Evolutionary conservation across 2,329 filamentous ascomycete genomes (phyloP).

Genomic region (Mariannaea sp.): DNA sequence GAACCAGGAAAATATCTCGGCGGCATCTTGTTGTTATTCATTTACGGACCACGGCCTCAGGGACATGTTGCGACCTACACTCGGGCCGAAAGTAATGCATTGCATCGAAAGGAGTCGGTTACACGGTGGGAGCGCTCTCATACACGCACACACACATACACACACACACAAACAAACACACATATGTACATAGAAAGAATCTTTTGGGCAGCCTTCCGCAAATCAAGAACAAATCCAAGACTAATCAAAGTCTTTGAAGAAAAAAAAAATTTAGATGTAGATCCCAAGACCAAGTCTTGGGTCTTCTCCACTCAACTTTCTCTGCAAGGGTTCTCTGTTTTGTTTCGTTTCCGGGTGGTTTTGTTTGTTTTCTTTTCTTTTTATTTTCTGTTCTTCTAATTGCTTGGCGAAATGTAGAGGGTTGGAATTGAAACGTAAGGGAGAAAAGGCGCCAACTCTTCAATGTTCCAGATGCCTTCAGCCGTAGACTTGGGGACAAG

Average conservation of each 20-base stretch:
- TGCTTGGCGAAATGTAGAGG: too few relatives aligned
- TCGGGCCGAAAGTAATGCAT: conserved; percentile 35
- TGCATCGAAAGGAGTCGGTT: conserved; percentile 39
- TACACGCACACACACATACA: conserved; percentile 9
- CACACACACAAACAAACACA: neutral
- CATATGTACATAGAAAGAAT: conserved; percentile 35
- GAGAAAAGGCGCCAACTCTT: too few relatives aligned
- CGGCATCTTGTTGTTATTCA: conserved; percentile 30
- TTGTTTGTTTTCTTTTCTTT: too few relatives aligned
- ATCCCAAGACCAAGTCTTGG: too few relatives aligned
- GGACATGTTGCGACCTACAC: conserved; percentile 24
- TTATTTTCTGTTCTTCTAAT: too few relatives aligned
- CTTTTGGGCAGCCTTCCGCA: conserved; percentile 28
- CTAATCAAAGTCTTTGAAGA: neutral
- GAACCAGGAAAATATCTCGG: conserved; percentile 20
- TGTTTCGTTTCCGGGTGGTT: too few relatives aligned
- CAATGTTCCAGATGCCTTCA: too few relatives aligned
- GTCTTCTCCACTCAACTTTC: too few relatives aligned
- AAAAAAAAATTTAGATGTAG: too few relatives aligned
- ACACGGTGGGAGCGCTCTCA: conserved; percentile 36
- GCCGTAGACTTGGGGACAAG: too few relatives aligned
- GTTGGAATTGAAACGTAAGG: too few relatives aligned
- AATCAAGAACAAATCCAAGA: neutral
- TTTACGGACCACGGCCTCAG: conserved; percentile 12
- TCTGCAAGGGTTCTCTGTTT: too few relatives aligned